Evolutionary conservation across 495 filamentous ascomycete species (phyloP).

Genomic region (Pyrenula massariospora): DNA sequence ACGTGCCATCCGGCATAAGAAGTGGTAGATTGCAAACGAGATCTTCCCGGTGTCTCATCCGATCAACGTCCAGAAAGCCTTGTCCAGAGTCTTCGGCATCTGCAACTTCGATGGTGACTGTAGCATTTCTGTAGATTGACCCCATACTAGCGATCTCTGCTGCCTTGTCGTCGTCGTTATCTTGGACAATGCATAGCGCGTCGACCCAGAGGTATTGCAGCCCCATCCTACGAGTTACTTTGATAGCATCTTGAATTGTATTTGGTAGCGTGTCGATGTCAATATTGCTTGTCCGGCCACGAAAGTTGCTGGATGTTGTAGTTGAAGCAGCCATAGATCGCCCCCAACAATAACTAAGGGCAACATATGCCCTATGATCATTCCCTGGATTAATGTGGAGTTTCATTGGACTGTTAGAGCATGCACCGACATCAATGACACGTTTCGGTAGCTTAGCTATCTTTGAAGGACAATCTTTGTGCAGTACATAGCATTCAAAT

Average conservation of each 20-base stretch:
- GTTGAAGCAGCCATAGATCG: neutral
- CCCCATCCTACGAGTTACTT: conserved; percentile 1
- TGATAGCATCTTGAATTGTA: conserved; percentile 5
- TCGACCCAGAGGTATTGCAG: conserved; percentile 18
- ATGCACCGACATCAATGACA: neutral
- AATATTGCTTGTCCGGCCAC: neutral
- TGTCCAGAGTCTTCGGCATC: conserved; percentile 1
- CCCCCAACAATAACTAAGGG: neutral
- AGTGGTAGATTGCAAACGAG: neutral
- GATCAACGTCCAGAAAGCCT: conserved; percentile 2
- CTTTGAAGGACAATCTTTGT: neutral
- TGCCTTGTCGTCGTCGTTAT: conserved; percentile 14
- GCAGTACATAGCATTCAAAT: neutral
- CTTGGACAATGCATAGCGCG: conserved; percentile 22
- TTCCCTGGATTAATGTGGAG: neutral
- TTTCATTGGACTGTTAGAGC: neutral
- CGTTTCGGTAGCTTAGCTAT: neutral
- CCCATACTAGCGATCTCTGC: conserved; percentile 13
- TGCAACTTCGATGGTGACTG: conserved; percentile 13
- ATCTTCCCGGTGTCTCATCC: neutral
- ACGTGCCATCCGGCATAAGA: neutral
- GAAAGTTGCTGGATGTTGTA: neutral
- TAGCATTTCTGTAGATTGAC: conserved; percentile 11
- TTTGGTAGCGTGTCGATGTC: conserved; percentile 1
- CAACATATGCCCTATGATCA: neutral